A percentile compares a stretch with the other conserved stretches of the same genome.
These are phyloP conservation scores for Perkinsus chesapeaki DNA, from an alignment of 169 alveolate species.

Conservation along the genomic window DNA sequence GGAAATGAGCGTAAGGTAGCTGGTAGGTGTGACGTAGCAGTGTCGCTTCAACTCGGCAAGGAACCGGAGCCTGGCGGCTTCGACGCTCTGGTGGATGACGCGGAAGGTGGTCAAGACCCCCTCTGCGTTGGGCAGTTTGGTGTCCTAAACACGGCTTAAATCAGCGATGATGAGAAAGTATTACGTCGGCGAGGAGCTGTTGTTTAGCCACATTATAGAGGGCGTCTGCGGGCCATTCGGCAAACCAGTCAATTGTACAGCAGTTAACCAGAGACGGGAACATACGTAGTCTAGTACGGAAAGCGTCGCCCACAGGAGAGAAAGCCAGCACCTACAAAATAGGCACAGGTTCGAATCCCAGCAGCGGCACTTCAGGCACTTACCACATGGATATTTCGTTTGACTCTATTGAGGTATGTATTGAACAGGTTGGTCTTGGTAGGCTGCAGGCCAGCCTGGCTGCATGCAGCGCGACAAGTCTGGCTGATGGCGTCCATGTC, in stretches of 20 bases:
- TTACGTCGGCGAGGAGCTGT: slow-evolving; percentile 60
- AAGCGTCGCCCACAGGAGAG: slow-evolving; percentile 79
- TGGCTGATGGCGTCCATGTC: slow-evolving; percentile 74
- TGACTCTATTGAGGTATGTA: slow-evolving; percentile 71
- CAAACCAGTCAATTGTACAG: slow-evolving; percentile 87
- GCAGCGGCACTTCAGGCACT: not conserved
- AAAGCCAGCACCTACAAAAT: slow-evolving; percentile 66
- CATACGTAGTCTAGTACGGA: slow-evolving; percentile 79
- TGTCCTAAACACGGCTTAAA: not conserved
- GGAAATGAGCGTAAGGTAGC: slow-evolving; percentile 57
- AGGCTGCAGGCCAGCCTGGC: slow-evolving; percentile 67
- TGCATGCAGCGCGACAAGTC: slow-evolving; percentile 35
- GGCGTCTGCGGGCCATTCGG: slow-evolving; percentile 92
- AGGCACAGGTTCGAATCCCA: not conserved
- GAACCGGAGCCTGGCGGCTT: slow-evolving; percentile 60
- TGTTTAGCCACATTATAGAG: slow-evolving; percentile 78
- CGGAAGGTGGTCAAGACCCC: slow-evolving; percentile 71
- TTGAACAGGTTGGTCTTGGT: slow-evolving; percentile 83
- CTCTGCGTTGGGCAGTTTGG: slow-evolving; percentile 33
- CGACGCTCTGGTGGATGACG: slow-evolving; percentile 80
- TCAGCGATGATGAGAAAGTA: not conserved
- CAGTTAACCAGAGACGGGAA: slow-evolving; percentile 88
- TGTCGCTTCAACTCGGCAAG: slow-evolving; percentile 39
- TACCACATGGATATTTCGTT: slow-evolving; percentile 71
- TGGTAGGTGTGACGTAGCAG: slow-evolving; percentile 64